phyloP scores from a whole-genome alignment of 768 basidiomycete genomes.

The Mycena galericulata region DNA sequence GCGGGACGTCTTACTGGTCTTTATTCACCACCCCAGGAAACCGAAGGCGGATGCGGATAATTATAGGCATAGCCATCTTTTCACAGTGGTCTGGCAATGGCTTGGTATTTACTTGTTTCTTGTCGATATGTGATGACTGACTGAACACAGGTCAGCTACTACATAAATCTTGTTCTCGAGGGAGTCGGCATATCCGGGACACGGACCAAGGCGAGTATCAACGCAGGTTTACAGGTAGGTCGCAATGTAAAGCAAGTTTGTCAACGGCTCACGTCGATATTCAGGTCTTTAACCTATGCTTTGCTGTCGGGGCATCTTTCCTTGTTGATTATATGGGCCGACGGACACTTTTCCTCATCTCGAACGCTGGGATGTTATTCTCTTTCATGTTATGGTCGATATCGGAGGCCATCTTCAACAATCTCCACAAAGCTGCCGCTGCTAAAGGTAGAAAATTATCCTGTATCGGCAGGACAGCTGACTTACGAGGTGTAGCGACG shows the following conservation, averaged over 20 bases:
- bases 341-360: constrained; percentile 73
- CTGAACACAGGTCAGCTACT: constrained; percentile 53
- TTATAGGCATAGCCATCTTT: constrained; percentile 75
- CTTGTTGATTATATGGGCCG: constrained; percentile 77
- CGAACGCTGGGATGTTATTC: constrained; percentile 62
- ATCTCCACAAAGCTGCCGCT: constrained; percentile 51
- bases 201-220: constrained; percentile 69
- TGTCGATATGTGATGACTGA: not conserved
- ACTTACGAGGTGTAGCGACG: constrained; percentile 53
- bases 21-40: constrained; percentile 76
- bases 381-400: constrained; percentile 71
- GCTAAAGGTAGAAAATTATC: constrained; percentile 47
- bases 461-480: not conserved
- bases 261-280: constrained; percentile 3
- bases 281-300: constrained; percentile 72
- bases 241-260: not conserved
- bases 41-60: constrained; percentile 72
- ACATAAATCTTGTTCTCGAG: constrained; percentile 76
- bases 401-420: constrained; percentile 58
- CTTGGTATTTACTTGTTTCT: constrained; percentile 54
- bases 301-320: constrained; percentile 70
- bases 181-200: constrained; percentile 70
- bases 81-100: constrained; percentile 86
- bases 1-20: constrained; percentile 60
- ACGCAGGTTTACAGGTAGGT: constrained; percentile 68